These are phyloP conservation scores for Clathrospora elynae DNA, from an alignment of 2,329 filamentous ascomycete species.

Conservation along the genomic window DNA sequence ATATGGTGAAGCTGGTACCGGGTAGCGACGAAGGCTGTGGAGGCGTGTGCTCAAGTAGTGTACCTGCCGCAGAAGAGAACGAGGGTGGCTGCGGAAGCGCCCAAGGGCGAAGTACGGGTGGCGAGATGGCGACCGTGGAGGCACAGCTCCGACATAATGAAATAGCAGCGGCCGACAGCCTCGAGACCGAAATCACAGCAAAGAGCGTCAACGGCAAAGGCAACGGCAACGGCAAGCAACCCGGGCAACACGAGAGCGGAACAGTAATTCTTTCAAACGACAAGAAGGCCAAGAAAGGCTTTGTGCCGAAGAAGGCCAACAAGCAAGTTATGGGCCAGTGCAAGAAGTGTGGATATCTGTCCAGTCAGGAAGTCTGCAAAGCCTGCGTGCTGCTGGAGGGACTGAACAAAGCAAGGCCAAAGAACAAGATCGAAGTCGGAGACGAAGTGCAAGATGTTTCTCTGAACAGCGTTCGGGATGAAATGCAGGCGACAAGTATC, in stretches of 20 bases:
- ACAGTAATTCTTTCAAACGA: constrained; percentile 19
- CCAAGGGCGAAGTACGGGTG: constrained; percentile 68
- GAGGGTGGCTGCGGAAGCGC: constrained; percentile 76
- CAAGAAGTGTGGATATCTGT: constrained; percentile 89
- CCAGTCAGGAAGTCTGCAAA: constrained; percentile 91
- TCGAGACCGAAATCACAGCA: constrained; percentile 69
- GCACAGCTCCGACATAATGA: constrained; percentile 70
- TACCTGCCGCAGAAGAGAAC: constrained; percentile 59
- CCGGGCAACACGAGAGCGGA: constrained; percentile 25
- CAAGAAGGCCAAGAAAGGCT: constrained; percentile 31
- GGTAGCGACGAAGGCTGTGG: constrained; percentile 48
- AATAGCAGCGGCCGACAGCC: constrained; percentile 57
- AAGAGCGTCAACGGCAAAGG: constrained; percentile 7
- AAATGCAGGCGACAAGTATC: constrained; percentile 29
- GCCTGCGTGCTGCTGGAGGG: constrained; percentile 89
- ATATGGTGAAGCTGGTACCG: constrained; percentile 89
- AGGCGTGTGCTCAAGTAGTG: constrained; percentile 35
- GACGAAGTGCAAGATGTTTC: constrained; percentile 31
- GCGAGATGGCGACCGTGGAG: constrained; percentile 84
- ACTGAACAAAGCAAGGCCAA: constrained; percentile 73
- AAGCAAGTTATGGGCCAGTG: constrained; percentile 82
- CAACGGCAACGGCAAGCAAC: constrained; percentile 50
- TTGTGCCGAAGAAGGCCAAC: constrained; percentile 38
- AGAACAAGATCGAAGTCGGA: constrained; percentile 42
- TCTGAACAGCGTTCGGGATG: constrained; percentile 29